Evolutionary conservation across 306 rosid genomes (phyloP).

Genomic region (Gynostemma pentaphyllum): DNA sequence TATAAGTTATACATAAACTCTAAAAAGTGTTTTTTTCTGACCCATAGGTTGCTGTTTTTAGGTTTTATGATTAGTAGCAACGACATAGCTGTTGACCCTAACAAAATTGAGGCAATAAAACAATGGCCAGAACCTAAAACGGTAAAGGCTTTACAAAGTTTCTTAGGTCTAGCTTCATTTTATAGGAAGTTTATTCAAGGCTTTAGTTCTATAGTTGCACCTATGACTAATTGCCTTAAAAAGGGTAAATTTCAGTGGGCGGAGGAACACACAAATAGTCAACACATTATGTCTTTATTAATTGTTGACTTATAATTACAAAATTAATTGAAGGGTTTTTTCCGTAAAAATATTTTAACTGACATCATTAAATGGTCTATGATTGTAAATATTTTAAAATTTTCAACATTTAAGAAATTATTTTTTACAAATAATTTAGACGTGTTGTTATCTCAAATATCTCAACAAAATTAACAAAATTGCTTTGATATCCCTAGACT

Average conservation of each 20-base stretch:
- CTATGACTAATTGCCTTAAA: neutral
- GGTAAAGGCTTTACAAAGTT: neutral
- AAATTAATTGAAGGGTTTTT: too few species aligned
- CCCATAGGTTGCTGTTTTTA: neutral
- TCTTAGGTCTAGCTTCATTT: neutral
- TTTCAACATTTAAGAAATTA: too few species aligned
- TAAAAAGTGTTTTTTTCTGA: neutral
- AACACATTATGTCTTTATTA: too few species aligned
- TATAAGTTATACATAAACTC: neutral
- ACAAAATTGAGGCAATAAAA: neutral
- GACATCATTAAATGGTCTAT: too few species aligned
- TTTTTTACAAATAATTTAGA: too few species aligned
- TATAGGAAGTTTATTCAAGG: too few species aligned
- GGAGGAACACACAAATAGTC: neutral
- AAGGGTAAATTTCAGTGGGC: neutral
- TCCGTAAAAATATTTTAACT: too few species aligned
- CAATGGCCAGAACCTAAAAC: neutral
- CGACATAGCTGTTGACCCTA: neutral
- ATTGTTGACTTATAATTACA: too few species aligned
- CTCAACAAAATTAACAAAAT: too few species aligned
- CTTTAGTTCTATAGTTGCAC: neutral
- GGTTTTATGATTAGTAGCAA: neutral
- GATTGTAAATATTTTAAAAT: too few species aligned
- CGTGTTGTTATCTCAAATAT: too few species aligned
- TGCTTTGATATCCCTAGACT: too few species aligned